phyloP scores from a whole-genome alignment of 805 yeast species.

The Hanseniaspora lindneri region DNA sequence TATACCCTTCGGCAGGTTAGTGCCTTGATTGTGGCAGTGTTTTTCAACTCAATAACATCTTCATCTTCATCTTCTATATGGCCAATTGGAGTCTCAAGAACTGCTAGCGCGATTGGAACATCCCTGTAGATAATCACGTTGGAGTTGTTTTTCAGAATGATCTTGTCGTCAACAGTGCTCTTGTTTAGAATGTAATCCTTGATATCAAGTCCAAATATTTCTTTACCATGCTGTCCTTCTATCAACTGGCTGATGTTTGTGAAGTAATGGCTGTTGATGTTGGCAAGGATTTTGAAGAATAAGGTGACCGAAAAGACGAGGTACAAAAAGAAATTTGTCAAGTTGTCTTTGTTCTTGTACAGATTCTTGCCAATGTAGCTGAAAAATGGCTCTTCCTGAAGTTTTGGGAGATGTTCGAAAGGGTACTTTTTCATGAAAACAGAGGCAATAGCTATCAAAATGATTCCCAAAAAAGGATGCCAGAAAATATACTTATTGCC shows the following conservation, averaged over 20 bases:
- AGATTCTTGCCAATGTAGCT: conserved; percentile 15
- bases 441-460: conserved; percentile 19
- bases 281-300: conserved; percentile 32
- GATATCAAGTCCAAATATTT: conserved; percentile 43
- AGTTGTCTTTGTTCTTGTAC: conserved; percentile 20
- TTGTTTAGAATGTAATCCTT: conserved; percentile 31
- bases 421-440: conserved; percentile 15
- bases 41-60: conserved; percentile 32
- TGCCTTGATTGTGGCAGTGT: conserved; percentile 44
- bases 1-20: conserved; percentile 60
- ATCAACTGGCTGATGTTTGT: conserved; percentile 31
- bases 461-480: conserved; percentile 29
- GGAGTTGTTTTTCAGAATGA: conserved; percentile 36
- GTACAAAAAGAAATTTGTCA: conserved; percentile 32
- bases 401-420: neutral
- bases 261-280: conserved; percentile 39
- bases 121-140: conserved; percentile 50
- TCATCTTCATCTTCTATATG: conserved; percentile 32
- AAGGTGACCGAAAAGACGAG: conserved; percentile 31
- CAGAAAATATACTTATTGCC: conserved; percentile 37
- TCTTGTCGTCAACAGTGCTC: conserved; percentile 25
- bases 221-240: conserved; percentile 29
- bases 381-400: neutral
- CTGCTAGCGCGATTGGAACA: conserved; percentile 56
- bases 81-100: conserved; percentile 22